These are phyloP conservation scores for Trifolium fragiferum DNA, from an alignment of 306 rosid species.

Conservation along the genomic window DNA sequence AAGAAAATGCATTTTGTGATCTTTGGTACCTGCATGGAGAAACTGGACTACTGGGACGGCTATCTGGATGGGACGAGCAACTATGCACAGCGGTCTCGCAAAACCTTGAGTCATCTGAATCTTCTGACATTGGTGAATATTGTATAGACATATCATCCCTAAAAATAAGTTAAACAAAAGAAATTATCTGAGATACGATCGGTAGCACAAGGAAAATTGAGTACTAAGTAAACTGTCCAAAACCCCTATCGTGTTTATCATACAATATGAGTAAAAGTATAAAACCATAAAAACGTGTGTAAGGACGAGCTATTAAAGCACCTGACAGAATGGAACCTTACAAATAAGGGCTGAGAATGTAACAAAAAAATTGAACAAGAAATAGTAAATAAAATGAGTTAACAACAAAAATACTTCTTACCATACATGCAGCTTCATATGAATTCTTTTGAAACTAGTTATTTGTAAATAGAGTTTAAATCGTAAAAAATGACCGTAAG, in stretches of 20 bases:
- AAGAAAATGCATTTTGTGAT: constrained; percentile 46
- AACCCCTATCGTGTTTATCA: not conserved
- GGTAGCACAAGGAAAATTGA: not conserved
- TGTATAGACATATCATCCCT: constrained; percentile 88
- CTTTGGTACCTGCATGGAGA: constrained; percentile 85
- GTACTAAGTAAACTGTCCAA: not conserved
- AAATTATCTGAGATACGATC: not conserved
- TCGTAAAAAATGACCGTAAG: not conserved
- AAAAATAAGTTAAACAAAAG: constrained; percentile 33
- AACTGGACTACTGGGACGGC: constrained; percentile 82
- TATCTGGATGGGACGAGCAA: constrained; percentile 70
- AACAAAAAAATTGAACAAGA: too few relatives aligned
- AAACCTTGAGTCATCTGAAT: constrained; percentile 78
- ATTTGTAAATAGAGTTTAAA: not conserved
- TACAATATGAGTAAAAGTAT: not conserved
- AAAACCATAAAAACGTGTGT: not conserved
- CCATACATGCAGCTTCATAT: not conserved
- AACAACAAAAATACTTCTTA: not conserved
- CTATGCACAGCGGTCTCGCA: constrained; percentile 63
- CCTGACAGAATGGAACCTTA: too few relatives aligned
- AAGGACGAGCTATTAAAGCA: too few relatives aligned
- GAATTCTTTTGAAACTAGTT: too few relatives aligned
- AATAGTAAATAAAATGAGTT: too few relatives aligned
- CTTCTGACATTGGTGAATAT: constrained; percentile 99
- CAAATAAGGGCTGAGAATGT: not conserved